Percentiles rank a stretch among this genome's conserved stretches.
Evolutionary conservation across 2,329 filamentous ascomycete genomes (phyloP).

Genomic region (Teratosphaeriaceae sp.): DNA sequence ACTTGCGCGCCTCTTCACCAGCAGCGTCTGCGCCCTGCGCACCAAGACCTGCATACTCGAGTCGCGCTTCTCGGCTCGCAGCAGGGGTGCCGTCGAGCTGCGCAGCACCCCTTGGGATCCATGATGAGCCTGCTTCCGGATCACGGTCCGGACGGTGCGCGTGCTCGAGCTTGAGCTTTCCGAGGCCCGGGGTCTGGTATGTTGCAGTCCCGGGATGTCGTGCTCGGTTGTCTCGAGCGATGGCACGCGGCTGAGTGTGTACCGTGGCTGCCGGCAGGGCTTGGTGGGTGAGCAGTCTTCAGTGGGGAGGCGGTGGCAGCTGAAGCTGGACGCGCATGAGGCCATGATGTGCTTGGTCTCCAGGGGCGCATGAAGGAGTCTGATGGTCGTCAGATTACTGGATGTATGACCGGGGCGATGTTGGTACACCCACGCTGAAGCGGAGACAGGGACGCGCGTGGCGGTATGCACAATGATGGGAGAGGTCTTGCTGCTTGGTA

Average conservation of each 20-base stretch:
- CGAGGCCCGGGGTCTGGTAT: neutral
- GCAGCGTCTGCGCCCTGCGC: too few relatives aligned
- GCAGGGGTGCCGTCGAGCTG: too few relatives aligned
- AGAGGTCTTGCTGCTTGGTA: too few relatives aligned
- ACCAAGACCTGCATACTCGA: too few relatives aligned
- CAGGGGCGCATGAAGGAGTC: neutral
- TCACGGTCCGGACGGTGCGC: neutral
- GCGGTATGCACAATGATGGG: too few relatives aligned
- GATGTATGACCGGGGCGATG: neutral
- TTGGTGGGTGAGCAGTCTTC: neutral
- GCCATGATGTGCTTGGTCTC: neutral
- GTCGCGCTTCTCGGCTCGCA: too few relatives aligned
- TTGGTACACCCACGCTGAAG: too few relatives aligned
- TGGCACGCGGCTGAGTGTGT: neutral
- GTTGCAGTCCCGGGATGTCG: neutral
- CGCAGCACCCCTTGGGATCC: too few relatives aligned
- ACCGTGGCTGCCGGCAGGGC: neutral
- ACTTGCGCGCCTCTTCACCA: too few relatives aligned
- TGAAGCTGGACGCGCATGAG: neutral
- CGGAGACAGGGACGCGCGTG: too few relatives aligned
- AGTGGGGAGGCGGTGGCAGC: neutral
- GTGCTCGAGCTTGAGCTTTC: neutral
- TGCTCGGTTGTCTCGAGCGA: neutral
- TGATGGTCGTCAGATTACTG: neutral
- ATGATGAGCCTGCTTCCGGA: too few relatives aligned